Base-by-base conservation (phyloP, 768 basidiomycete genomes). In the Hemileccinum rubropunctum region DNA sequence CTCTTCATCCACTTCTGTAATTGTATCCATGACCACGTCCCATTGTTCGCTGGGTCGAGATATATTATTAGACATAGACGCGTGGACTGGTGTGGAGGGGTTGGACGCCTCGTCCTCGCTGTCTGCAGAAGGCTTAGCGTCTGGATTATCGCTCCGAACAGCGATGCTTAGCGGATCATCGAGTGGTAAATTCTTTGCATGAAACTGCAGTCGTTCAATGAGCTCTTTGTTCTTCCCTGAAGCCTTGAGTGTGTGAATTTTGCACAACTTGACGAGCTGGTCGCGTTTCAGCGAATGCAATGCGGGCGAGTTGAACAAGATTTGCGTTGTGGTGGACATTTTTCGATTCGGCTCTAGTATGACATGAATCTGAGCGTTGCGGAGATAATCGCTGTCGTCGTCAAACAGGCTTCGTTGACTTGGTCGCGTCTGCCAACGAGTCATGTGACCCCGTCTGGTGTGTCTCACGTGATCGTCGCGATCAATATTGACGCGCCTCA, bases 1-100 rank as follows among this genome's bases (percentile, higher is more conserved):
- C 34, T 62, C 63, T 53, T 88, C 86, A 32, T 86, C 84, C 15
- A 74, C 66, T 50, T 91, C 88, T 44, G 79, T 72, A 33, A 87
- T 91, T 51, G 81, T 80, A 47, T 91, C 89, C 83, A 91, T 90
- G n/a, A 91, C 80, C 51, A 91, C 71, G 61, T 89, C 87, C 88
- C 91, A 91, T 58, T 86, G 84, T 58, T 88, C 86, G 60, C 87
- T 88, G 0, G 86, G 85, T 37, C 86, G 76, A 10, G 81, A 70
- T 51, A 73, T 61, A 34, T 65, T 48, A 54, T 40, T 17, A 53
- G 54, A 40, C 11, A 14, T 41, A 0, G 53, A 47, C 40, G 47
- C 23, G 23, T 50, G 42, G n/a, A 47, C 46, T 36, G 54, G 58
- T 13, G 26, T 37, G 20, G 62, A 56, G 42, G 67, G 28, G 28